Evolutionary conservation across 208 protist genomes (phyloP).

Genomic region (Crithidia bombi): DNA sequence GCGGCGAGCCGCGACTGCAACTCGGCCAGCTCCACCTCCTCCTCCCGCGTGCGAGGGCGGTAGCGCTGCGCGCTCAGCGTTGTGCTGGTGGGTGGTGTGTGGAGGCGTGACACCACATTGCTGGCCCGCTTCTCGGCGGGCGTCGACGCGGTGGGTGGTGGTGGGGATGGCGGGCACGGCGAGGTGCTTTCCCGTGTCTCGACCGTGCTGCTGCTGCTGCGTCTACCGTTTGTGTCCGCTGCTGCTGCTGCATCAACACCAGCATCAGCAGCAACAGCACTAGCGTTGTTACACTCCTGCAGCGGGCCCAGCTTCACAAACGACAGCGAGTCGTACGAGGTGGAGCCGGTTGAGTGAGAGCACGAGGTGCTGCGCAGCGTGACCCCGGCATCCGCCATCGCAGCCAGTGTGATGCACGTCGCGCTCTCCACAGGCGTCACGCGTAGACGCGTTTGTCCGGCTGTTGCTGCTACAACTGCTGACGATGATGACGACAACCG

Average conservation of each 20-base stretch:
- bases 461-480: slow-evolving; percentile 1
- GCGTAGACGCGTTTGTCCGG: no score
- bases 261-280: no score
- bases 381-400: slow-evolving; percentile 4
- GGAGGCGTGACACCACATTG: neutral
- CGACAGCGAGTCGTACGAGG: neutral
- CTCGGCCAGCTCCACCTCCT: slow-evolving; percentile 6
- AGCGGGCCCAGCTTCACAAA: neutral
- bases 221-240: neutral
- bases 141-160: neutral
- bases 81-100: slow-evolving; percentile 1
- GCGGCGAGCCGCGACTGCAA: neutral
- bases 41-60: neutral
- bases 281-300: no score
- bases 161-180: neutral
- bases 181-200: neutral
- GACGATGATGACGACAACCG: neutral
- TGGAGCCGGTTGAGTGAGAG: neutral
- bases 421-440: neutral
- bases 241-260: slow-evolving; percentile 1
- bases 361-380: slow-evolving; percentile 2
- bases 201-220: neutral
- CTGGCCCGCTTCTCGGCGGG: no score
- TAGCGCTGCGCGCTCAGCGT: slow-evolving; percentile 1
- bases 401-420: slow-evolving; percentile 1